phyloP scores from a whole-genome alignment of 1,284 basidiomycete genomes.

The Binderoboletus segoi region DNA sequence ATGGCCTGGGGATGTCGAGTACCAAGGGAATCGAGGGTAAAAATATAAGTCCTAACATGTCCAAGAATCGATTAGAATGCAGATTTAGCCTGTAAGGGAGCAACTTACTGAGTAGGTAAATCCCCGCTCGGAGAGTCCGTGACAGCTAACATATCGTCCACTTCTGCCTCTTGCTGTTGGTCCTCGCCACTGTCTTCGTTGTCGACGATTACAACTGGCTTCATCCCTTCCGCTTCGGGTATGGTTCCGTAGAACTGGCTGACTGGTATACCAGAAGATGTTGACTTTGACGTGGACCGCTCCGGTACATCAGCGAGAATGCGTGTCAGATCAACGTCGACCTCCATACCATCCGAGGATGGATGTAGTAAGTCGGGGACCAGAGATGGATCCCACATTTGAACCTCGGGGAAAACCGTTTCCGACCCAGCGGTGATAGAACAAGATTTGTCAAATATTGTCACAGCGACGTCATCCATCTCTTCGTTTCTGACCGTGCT shows the following conservation, averaged over 20 bases:
- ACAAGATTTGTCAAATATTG: conserved; percentile 26
- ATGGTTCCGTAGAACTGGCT: conserved; percentile 39
- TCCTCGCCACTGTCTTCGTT: conserved; percentile 33
- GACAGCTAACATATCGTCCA: conserved; percentile 33
- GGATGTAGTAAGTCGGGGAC: conserved; percentile 17
- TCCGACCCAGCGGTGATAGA: conserved; percentile 19
- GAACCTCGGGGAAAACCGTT: conserved; percentile 12
- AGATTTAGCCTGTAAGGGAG: background rate
- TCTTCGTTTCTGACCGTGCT: conserved; percentile 19
- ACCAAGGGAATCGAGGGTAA: conserved; percentile 88
- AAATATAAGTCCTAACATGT: conserved; percentile 66
- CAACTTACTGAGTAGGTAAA: conserved; percentile 23
- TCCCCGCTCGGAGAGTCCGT: conserved; percentile 15
- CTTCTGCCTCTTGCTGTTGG: conserved; percentile 35
- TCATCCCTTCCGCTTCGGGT: conserved; percentile 16
- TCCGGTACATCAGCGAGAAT: background rate
- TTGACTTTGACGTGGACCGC: conserved; percentile 4
- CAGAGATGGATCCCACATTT: conserved; percentile 17
- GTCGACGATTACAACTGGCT: conserved; percentile 15
- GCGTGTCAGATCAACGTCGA: conserved; percentile 15
- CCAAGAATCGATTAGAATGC: background rate
- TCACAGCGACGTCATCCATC: conserved; percentile 22
- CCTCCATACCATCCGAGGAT: conserved; percentile 32
- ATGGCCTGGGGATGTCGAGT: conserved; percentile 64
- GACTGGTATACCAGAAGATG: conserved; percentile 17